A percentile compares a stretch with the other conserved stretches of the same genome.
Conservation (phyloP, 2,329 filamentous ascomycete species). For the Beauveria bassiana region DNA sequence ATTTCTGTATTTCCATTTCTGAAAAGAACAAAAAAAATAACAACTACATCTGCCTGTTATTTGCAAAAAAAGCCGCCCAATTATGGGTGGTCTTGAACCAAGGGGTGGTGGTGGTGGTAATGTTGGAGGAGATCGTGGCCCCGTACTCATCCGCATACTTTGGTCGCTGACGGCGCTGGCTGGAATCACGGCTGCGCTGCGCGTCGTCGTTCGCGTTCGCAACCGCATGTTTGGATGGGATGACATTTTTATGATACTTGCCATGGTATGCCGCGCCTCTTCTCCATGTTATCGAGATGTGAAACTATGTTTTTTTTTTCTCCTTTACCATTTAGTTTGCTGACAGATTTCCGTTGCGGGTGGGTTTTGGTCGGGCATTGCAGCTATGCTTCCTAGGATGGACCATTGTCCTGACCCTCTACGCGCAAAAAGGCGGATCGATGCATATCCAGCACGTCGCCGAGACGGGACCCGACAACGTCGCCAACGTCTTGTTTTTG, state of each 20-base stretch:
- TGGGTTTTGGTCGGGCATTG: too few species aligned
- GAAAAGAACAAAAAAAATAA: too few species aligned
- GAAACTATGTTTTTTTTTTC: too few species aligned
- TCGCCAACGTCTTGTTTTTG: constrained; percentile 15
- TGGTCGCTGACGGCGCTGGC: constrained; percentile 16
- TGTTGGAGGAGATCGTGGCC: constrained; percentile 13
- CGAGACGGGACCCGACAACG: constrained; percentile 15
- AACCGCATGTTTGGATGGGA: constrained; percentile 16
- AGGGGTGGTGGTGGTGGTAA: background rate
- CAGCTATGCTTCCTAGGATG: constrained; percentile 17
- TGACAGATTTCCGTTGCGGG: background rate
- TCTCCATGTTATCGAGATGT: background rate
- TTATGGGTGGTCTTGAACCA: background rate
- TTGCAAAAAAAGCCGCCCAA: background rate
- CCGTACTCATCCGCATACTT: constrained; percentile 10
- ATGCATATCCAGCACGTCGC: constrained; percentile 14
- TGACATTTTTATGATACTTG: constrained; percentile 16
- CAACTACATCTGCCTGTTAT: too few species aligned
- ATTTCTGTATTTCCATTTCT: background rate
- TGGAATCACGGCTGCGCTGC: constrained; percentile 11
- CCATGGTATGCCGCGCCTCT: constrained; percentile 12
- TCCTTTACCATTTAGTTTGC: background rate
- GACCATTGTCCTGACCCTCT: constrained; percentile 15
- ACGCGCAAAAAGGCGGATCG: constrained; percentile 15
- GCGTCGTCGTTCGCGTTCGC: constrained; percentile 12